These are phyloP conservation scores for Sporothrix brasiliensis DNA, from an alignment of 2,329 filamentous ascomycete genomes.

Conservation along the genomic window DNA sequence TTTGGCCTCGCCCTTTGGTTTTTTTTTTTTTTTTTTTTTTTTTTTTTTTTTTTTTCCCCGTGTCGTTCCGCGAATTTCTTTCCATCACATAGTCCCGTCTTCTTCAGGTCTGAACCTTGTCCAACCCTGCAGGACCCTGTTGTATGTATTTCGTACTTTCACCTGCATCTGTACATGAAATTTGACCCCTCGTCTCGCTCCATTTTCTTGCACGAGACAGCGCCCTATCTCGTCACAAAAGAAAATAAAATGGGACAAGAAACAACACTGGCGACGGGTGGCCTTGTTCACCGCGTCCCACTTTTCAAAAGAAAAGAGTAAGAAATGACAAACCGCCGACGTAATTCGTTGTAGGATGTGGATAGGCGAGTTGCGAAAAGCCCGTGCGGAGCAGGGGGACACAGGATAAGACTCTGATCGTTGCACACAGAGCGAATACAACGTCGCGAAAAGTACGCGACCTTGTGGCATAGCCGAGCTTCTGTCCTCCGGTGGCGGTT, in stretches of 20 bases:
- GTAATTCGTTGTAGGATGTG: background rate
- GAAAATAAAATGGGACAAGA: background rate
- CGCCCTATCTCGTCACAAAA: background rate
- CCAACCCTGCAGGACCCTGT: constrained; percentile 13
- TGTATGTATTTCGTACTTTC: constrained; percentile 2
- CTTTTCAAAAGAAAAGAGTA: background rate
- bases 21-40: too few relatives aligned
- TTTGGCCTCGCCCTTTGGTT: too few relatives aligned
- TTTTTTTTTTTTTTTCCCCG: background rate
- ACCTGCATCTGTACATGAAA: constrained; percentile 19
- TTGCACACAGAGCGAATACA: constrained; percentile 19
- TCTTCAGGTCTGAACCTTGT: constrained; percentile 8
- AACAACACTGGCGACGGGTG: background rate
- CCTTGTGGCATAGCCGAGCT: background rate
- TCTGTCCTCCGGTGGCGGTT: constrained; percentile 9
- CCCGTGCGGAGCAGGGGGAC: constrained; percentile 5
- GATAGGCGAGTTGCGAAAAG: constrained; percentile 9
- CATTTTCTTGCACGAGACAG: background rate
- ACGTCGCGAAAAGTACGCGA: constrained; percentile 27
- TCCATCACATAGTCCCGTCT: constrained; percentile 5
- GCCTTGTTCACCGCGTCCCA: background rate
- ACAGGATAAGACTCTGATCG: background rate
- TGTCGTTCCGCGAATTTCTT: background rate
- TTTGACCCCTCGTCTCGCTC: background rate
- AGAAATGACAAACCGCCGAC: too few relatives aligned